phyloP scores from a whole-genome alignment of 495 filamentous ascomycete genomes.

The Penicillium odoratum region DNA sequence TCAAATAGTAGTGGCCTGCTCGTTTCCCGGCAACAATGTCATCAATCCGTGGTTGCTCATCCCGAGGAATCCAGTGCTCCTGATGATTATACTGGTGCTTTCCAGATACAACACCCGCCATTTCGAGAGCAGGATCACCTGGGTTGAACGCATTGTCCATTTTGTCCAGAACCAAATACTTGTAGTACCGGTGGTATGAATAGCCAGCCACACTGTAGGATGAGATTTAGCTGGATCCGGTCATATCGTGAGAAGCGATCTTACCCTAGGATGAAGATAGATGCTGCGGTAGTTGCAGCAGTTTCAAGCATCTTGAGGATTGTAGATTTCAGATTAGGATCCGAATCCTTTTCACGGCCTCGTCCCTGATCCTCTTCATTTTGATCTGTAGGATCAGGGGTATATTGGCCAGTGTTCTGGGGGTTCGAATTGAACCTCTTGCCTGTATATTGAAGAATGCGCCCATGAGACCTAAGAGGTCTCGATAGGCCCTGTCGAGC shows the following conservation, averaged over 20 bases:
- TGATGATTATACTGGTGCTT: constrained; percentile 52
- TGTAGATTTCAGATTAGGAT: constrained; percentile 46
- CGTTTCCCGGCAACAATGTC: constrained; percentile 67
- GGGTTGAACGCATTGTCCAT: constrained; percentile 92
- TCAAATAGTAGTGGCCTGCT: constrained; percentile 80
- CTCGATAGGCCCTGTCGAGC: constrained; percentile 23
- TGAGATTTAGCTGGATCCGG: constrained; percentile 18
- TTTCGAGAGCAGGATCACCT: constrained; percentile 86
- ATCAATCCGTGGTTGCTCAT: constrained; percentile 80
- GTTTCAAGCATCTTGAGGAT: constrained; percentile 81
- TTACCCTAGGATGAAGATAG: constrained; percentile 75
- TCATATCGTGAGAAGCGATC: constrained; percentile 28
- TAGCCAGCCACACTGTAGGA: constrained; percentile 68
- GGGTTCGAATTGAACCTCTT: constrained; percentile 33
- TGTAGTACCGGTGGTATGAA: constrained; percentile 83
- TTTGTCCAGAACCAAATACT: constrained; percentile 81
- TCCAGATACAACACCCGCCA: constrained; percentile 71
- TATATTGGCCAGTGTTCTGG: constrained; percentile 25
- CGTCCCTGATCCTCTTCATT: constrained; percentile 30
- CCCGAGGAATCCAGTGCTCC: constrained; percentile 79
- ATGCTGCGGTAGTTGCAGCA: constrained; percentile 83
- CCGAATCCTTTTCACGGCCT: constrained; percentile 25
- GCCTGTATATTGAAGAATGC: constrained; percentile 10
- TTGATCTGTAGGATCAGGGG: constrained; percentile 37
- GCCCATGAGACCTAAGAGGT: constrained; percentile 11